These are phyloP conservation scores for Eimeria praecox DNA, from an alignment of 169 alveolate genomes.

Conservation along the genomic window DNA sequence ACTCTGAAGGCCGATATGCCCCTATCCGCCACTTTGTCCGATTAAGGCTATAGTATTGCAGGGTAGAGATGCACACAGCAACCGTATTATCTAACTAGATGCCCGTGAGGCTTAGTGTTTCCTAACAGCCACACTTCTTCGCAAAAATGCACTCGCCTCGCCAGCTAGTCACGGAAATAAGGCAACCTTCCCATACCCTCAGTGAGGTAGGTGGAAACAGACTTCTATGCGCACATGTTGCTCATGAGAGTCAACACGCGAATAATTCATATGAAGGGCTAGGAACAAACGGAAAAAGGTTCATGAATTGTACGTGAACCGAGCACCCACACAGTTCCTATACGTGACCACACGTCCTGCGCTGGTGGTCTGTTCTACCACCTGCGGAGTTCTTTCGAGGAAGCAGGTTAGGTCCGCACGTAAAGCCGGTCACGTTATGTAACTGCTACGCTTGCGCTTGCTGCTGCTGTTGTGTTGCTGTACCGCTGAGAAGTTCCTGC, in stretches of 20 bases:
- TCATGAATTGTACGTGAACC: background rate
- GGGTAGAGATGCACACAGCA: background rate
- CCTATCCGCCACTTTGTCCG: background rate
- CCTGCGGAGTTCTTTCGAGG: background rate
- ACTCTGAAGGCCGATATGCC: background rate
- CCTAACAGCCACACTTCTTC: background rate
- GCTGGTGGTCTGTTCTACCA: background rate
- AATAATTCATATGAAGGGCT: background rate
- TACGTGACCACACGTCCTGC: background rate
- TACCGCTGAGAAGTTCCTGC: conserved; percentile 41
- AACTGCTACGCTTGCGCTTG: conserved; percentile 20
- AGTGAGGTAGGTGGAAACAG: background rate
- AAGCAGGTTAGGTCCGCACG: background rate
- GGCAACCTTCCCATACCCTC: background rate
- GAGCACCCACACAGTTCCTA: background rate
- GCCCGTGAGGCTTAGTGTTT: background rate
- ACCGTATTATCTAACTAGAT: background rate
- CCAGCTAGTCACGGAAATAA: background rate
- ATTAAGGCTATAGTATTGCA: background rate
- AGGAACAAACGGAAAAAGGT: background rate
- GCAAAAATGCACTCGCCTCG: background rate
- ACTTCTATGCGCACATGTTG: background rate
- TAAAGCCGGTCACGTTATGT: background rate
- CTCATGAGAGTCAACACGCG: background rate
- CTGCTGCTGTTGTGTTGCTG: conserved; percentile 47